A percentile compares a stretch with the other conserved stretches of the same genome.
Evolutionary conservation across 805 yeast species (phyloP).

Genomic region (Cyberlindnera euphorbiiphila): DNA sequence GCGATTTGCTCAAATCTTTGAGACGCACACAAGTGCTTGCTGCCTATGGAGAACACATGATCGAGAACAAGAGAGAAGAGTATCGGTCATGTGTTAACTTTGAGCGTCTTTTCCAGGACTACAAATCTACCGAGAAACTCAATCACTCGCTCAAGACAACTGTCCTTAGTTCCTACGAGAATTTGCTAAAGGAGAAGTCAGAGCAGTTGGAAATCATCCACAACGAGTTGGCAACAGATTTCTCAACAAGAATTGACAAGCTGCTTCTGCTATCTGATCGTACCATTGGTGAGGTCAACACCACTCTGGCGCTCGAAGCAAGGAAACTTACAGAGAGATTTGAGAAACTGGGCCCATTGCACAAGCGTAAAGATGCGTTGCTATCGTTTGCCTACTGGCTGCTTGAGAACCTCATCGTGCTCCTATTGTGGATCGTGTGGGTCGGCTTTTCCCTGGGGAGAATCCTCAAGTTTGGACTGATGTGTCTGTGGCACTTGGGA

Average conservation of each 20-base stretch:
- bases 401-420: constrained; percentile 50
- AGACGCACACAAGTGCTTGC: constrained; percentile 8
- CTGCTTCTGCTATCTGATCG: constrained; percentile 61
- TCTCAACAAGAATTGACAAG: constrained; percentile 53
- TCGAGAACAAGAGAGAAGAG: constrained; percentile 15
- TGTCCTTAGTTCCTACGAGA: constrained; percentile 12
- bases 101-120: constrained; percentile 11
- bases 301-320: constrained; percentile 61
- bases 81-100: constrained; percentile 12
- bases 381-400: constrained; percentile 38
- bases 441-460: constrained; percentile 47
- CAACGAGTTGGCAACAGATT: constrained; percentile 22
- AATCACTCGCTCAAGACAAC: constrained; percentile 3
- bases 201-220: constrained; percentile 19
- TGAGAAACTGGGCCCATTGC: constrained; percentile 37
- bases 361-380: constrained; percentile 32
- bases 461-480: constrained; percentile 22
- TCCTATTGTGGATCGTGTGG: constrained; percentile 54
- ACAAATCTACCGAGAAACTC: constrained; percentile 7
- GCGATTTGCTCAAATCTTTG: constrained; percentile 11
- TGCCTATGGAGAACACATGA: constrained; percentile 23
- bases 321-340: constrained; percentile 48
- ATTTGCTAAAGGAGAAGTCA: constrained; percentile 18
- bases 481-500: constrained; percentile 14
- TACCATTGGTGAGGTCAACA: constrained; percentile 68